Evolutionary conservation across 169 alveolate genomes (phyloP).

Genomic region (Plasmodium ovale): DNA sequence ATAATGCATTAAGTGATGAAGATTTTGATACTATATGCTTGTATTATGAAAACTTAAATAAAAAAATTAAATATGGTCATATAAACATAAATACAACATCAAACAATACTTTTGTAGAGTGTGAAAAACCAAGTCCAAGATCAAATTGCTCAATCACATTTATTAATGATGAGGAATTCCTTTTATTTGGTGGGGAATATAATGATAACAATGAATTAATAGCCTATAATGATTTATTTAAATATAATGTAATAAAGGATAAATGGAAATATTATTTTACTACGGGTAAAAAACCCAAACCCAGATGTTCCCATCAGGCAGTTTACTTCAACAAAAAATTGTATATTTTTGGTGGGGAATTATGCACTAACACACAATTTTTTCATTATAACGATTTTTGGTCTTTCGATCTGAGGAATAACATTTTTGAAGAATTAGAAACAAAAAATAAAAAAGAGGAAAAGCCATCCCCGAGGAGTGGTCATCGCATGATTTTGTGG

Average conservation of each 20-base stretch:
- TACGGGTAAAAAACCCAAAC: conserved; percentile 86
- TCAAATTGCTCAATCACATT: conserved; percentile 83
- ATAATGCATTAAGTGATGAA: conserved; percentile 72
- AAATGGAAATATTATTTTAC: conserved; percentile 88
- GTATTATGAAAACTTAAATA: conserved; percentile 73
- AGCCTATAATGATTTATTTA: conserved; percentile 88
- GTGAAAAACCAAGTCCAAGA: conserved; percentile 84
- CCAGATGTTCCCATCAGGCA: conserved; percentile 93
- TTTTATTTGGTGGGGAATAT: conserved; percentile 93
- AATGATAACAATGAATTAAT: conserved; percentile 88
- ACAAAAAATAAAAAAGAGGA: conserved; percentile 80
- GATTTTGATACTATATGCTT: conserved; percentile 72
- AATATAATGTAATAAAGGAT: conserved; percentile 86
- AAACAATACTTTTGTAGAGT: conserved; percentile 68
- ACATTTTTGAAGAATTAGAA: conserved; percentile 88
- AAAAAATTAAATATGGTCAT: conserved; percentile 60
- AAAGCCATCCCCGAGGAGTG: conserved; percentile 92
- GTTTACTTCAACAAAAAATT: conserved; percentile 87
- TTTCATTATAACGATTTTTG: conserved; percentile 92
- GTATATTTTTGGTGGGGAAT: conserved; percentile 93
- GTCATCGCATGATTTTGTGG: conserved; percentile 94
- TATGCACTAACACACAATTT: conserved; percentile 89
- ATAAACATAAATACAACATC: conserved; percentile 66
- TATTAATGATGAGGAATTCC: conserved; percentile 80
- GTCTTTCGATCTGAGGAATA: conserved; percentile 84